Evolutionary conservation across 495 filamentous ascomycete species (phyloP).

Genomic region (Annulohypoxylon maeteangense): DNA sequence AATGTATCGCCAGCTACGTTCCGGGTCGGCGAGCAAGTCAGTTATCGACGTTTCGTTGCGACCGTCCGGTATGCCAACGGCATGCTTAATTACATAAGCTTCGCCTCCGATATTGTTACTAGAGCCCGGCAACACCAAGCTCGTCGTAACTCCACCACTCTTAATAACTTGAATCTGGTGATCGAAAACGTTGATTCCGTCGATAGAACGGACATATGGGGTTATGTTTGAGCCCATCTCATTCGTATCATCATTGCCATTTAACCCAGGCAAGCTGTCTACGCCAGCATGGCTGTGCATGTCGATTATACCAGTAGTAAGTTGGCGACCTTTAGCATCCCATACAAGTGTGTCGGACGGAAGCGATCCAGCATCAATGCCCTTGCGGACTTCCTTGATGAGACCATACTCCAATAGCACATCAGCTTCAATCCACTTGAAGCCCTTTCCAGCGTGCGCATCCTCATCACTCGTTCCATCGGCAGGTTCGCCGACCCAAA

Average conservation of each 20-base stretch:
- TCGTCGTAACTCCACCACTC: conserved; percentile 74
- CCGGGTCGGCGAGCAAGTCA: conserved; percentile 61
- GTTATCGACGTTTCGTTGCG: conserved; percentile 63
- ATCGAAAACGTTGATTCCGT: conserved; percentile 62
- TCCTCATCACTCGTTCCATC: conserved; percentile 54
- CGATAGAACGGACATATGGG: conserved; percentile 68
- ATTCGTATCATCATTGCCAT: conserved; percentile 61
- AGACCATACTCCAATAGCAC: conserved; percentile 62
- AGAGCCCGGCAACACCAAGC: conserved; percentile 70
- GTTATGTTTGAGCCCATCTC: conserved; percentile 64
- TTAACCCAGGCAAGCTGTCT: conserved; percentile 53
- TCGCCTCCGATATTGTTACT: conserved; percentile 76
- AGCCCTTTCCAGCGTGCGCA: conserved; percentile 58
- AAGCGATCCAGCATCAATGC: conserved; percentile 48
- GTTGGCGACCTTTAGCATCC: conserved; percentile 64
- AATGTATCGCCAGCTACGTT: conserved; percentile 67
- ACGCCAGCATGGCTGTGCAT: conserved; percentile 73
- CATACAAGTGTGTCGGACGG: conserved; percentile 55
- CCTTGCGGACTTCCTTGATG: conserved; percentile 53
- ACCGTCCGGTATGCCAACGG: conserved; percentile 58
- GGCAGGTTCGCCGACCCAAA: conserved; percentile 64
- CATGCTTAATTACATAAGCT: conserved; percentile 71
- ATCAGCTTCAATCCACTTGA: conserved; percentile 56
- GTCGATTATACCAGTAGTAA: conserved; percentile 73
- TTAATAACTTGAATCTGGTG: conserved; percentile 69